These are phyloP conservation scores for Cladophialophora chaetospira DNA, from an alignment of 2,329 filamentous ascomycete species.

Conservation along the genomic window DNA sequence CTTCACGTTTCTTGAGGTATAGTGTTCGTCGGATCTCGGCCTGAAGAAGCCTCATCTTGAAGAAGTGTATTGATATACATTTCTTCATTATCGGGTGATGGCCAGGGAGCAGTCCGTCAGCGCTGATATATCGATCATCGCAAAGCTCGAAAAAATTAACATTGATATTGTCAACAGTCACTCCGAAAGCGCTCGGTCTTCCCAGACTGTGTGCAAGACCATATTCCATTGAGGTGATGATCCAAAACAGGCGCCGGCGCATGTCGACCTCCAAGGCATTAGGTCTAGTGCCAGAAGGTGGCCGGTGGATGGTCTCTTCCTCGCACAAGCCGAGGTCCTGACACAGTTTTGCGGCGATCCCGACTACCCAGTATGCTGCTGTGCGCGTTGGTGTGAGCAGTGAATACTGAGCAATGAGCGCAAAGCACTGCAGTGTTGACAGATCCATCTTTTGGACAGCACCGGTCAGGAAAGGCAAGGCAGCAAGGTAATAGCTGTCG, in stretches of 20 bases:
- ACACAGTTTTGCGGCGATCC: conserved; percentile 81
- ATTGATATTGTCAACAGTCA: conserved; percentile 77
- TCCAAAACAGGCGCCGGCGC: conserved; percentile 86
- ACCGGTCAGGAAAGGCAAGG: conserved; percentile 79
- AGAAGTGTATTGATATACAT: conserved; percentile 86
- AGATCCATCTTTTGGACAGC: conserved; percentile 87
- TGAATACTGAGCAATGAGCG: conserved; percentile 87
- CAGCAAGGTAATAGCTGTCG: conserved; percentile 91
- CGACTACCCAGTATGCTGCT: conserved; percentile 90
- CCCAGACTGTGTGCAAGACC: conserved; percentile 86
- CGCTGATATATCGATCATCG: conserved; percentile 80
- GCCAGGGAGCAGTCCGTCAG: conserved; percentile 68
- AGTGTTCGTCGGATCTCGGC: conserved; percentile 83
- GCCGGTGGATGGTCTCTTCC: conserved; percentile 78
- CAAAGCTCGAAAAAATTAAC: conserved; percentile 81
- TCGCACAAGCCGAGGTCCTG: conserved; percentile 86
- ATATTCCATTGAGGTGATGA: conserved; percentile 82
- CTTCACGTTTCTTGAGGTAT: conserved; percentile 78
- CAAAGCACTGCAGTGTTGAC: conserved; percentile 84
- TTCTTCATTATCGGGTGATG: conserved; percentile 79
- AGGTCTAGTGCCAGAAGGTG: conserved; percentile 59
- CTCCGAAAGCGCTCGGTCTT: conserved; percentile 81
- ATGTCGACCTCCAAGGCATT: conserved; percentile 82
- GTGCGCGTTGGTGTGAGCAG: conserved; percentile 88
- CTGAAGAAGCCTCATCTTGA: conserved; percentile 85